Evolutionary conservation across 345 rosid species (phyloP).

Genomic region (Triadica sebifera): DNA sequence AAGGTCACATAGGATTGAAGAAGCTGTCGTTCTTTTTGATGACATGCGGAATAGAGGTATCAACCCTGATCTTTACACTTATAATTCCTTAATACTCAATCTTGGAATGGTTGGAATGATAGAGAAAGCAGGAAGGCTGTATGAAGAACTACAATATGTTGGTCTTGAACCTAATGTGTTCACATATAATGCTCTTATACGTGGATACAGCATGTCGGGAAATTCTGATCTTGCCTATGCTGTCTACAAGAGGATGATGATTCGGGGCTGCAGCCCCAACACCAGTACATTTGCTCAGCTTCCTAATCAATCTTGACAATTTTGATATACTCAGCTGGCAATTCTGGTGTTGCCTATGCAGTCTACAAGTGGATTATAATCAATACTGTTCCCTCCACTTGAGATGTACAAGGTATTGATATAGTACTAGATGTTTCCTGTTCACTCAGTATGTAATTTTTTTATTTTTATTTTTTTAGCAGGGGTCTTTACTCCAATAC

Average conservation of each 20-base stretch:
- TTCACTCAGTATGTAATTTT: background rate
- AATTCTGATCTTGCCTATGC: conserved; percentile 63
- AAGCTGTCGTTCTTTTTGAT: conserved; percentile 57
- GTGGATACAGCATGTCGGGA: conserved; percentile 71
- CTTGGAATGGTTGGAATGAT: conserved; percentile 65
- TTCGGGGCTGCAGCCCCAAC: conserved; percentile 80
- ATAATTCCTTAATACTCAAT: conserved; percentile 69
- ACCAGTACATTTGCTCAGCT: conserved; percentile 82
- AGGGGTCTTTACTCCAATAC: background rate
- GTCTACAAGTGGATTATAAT: background rate
- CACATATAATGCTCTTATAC: conserved; percentile 84
- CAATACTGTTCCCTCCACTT: conserved; percentile 2
- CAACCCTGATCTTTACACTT: conserved; percentile 75
- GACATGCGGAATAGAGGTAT: conserved; percentile 66
- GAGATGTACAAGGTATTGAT: conserved; percentile 16
- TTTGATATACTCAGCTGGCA: background rate
- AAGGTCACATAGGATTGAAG: conserved; percentile 56
- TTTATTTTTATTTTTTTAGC: too few relatives aligned
- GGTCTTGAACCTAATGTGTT: conserved; percentile 82
- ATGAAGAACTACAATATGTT: conserved; percentile 47
- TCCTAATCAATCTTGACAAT: conserved; percentile 46
- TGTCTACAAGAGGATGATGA: conserved; percentile 75
- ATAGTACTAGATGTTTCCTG: background rate
- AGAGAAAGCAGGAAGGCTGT: conserved; percentile 63
- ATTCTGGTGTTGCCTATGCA: background rate